Evolutionary conservation across 139 green algal species (phyloP), one percentile per base, ranked within the genome.

Genomic region (Chlamydomonas applanata): DNA sequence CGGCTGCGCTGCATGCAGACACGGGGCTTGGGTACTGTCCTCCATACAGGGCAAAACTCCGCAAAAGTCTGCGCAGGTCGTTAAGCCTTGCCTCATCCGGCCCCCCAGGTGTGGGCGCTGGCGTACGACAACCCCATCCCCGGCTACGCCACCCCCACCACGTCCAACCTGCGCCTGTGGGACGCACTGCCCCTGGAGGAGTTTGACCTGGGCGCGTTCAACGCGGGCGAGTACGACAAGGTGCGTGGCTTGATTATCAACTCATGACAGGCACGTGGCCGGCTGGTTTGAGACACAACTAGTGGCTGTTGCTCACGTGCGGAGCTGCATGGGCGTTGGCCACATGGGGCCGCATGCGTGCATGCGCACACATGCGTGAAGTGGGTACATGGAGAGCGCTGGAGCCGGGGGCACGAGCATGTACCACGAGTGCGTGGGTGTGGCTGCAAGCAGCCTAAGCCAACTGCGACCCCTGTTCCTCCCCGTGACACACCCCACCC

Each of bases 51-150:
- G 14, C 46, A 56, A 14, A 56, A 56, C 46, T 14, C n/a, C n/a
- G n/a, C n/a, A n/a, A n/a, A n/a, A n/a, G n/a, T n/a, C n/a, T n/a
- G n/a, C n/a, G n/a, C n/a, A n/a, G n/a, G n/a, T n/a, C n/a, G n/a
- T n/a, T 49, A 11, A 17, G 40, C 40, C 11, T 49, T 49, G 40
- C 40, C 11, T 7, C 40, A 13, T 11, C 13, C 30, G 19, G 14
- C 3, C 4, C 19, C 49, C 33, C 83, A 93, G 87, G 92, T 99
- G 29, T 75, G 88, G 36, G 93, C 93, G 25, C 74, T 92, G 69
- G 92, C 91, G 0, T 97, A 95, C 69, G 96, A 99, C 86, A 97
- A 96, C 77, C 96, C 96, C 35, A 97, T 99, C 84, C 95, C 96
- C 11, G 96, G 95, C 69, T 98, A 89, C 77, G 30, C 87, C 74